A percentile compares a stretch with the other conserved stretches of the same genome.
Conservation (phyloP, 768 basidiomycete species). For the Zangia roseola region DNA sequence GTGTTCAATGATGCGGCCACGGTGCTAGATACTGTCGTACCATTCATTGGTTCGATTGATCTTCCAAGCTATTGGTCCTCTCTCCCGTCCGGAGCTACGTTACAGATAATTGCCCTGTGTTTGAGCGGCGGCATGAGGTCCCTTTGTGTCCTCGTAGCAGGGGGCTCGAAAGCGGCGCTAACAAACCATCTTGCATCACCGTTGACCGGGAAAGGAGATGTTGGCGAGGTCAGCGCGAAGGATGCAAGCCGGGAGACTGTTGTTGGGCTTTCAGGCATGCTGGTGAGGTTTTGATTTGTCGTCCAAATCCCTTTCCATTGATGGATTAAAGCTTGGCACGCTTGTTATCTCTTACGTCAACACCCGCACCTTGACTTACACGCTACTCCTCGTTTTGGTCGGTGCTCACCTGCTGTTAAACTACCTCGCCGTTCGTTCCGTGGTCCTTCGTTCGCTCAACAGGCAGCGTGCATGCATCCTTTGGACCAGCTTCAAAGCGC, state of each 20-base stretch:
- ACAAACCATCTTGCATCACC: conserved; percentile 64
- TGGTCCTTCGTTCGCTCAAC: conserved; percentile 58
- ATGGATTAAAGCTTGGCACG: conserved; percentile 49
- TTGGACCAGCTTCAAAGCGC: conserved; percentile 38
- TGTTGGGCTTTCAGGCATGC: conserved; percentile 62
- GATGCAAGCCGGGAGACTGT: conserved; percentile 73
- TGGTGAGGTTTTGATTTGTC: conserved; percentile 42
- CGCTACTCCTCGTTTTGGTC: conserved; percentile 49
- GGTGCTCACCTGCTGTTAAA: conserved; percentile 56
- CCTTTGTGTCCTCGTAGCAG: conserved; percentile 61
- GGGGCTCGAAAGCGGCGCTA: conserved; percentile 69
- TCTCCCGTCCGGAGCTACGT: conserved; percentile 25
- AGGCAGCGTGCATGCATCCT: conserved; percentile 54
- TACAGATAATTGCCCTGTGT: conserved; percentile 53
- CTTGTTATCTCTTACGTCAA: conserved; percentile 57
- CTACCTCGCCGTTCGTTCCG: conserved; percentile 56
- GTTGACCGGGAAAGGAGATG: conserved; percentile 50
- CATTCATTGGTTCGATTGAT: conserved; percentile 41
- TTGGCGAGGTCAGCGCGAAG: conserved; percentile 72
- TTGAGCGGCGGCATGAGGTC: conserved; percentile 57
- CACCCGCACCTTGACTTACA: conserved; percentile 47
- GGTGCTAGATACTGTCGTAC: conserved; percentile 59
- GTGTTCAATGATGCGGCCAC: conserved; percentile 62
- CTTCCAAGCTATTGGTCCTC: conserved; percentile 34
- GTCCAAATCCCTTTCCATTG: not conserved